Evolutionary conservation across 2,329 filamentous ascomycete species (phyloP).

Genomic region (Neoascochyta sp.): DNA sequence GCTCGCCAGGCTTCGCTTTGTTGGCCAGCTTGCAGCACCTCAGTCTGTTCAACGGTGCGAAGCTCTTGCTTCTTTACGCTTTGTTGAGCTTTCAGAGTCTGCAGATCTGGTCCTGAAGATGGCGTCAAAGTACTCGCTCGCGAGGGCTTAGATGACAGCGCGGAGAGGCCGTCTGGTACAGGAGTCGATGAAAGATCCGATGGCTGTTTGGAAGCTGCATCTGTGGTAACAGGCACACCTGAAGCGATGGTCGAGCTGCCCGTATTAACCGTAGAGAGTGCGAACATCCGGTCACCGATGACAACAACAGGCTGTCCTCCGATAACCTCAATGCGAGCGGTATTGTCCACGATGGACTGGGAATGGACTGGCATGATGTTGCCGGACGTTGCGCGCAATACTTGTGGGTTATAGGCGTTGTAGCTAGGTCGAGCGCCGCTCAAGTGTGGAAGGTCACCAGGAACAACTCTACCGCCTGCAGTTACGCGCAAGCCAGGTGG

Average conservation of each 20-base stretch:
- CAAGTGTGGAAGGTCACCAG: conserved; percentile 41
- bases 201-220: conserved; percentile 13
- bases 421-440: conserved; percentile 29
- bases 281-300: conserved; percentile 31
- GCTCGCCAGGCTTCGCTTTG: conserved; percentile 34
- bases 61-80: conserved; percentile 33
- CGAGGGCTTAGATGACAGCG: conserved; percentile 9
- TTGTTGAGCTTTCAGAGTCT: conserved; percentile 27
- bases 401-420: conserved; percentile 26
- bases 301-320: conserved; percentile 32
- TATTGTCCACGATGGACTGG: conserved; percentile 16
- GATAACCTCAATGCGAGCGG: conserved; percentile 28
- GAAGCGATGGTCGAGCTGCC: conserved; percentile 9
- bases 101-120: conserved; percentile 22
- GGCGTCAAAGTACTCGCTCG: conserved; percentile 20
- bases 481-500: conserved; percentile 51
- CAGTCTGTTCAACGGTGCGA: conserved; percentile 35
- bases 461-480: conserved; percentile 52
- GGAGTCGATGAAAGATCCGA: conserved; percentile 9
- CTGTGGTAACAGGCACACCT: conserved; percentile 8
- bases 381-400: conserved; percentile 18
- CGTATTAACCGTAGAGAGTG: conserved; percentile 27
- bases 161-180: conserved; percentile 11
- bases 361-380: conserved; percentile 25
- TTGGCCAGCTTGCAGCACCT: conserved; percentile 32